A percentile compares a stretch with the other conserved stretches of the same genome.
Conservation (phyloP, 148 eudicot species). For the Cornus florida region DNA sequence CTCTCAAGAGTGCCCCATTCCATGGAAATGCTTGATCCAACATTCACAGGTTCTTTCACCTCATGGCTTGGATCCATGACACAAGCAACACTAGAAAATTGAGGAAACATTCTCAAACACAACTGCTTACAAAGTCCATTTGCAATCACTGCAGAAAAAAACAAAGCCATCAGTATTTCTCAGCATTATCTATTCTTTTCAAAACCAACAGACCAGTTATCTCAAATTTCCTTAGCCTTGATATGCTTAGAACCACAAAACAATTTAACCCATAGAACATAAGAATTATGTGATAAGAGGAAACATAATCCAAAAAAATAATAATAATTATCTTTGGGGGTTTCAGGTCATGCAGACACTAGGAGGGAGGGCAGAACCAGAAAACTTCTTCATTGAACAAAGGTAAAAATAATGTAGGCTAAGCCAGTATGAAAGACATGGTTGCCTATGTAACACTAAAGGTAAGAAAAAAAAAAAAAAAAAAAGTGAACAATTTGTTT, state of each 20-base stretch:
- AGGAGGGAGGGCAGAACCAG: no score
- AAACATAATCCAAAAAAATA: background rate
- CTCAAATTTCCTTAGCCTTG: background rate
- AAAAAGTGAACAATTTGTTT: no score
- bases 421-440: background rate
- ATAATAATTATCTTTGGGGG: background rate
- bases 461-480: no score
- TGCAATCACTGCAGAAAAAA: constrained; percentile 53
- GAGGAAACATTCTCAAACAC: constrained; percentile 62
- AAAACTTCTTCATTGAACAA: no score
- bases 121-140: constrained; percentile 68
- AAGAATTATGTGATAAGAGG: background rate
- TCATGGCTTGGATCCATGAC: constrained; percentile 26
- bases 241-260: background rate
- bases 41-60: constrained; percentile 21
- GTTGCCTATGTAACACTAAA: no score
- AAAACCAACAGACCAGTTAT: background rate
- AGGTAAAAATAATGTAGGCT: background rate
- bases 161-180: constrained; percentile 1
- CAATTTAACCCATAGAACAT: background rate
- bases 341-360: no score
- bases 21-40: constrained; percentile 39
- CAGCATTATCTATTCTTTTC: constrained; percentile 1
- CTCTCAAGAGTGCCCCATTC: constrained; percentile 43
- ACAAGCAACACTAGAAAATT: constrained; percentile 42